Evolutionary conservation across 1,284 basidiomycete genomes (phyloP), one percentile per base, ranked within the genome.

Genomic region (Tausonia pullulans): DNA sequence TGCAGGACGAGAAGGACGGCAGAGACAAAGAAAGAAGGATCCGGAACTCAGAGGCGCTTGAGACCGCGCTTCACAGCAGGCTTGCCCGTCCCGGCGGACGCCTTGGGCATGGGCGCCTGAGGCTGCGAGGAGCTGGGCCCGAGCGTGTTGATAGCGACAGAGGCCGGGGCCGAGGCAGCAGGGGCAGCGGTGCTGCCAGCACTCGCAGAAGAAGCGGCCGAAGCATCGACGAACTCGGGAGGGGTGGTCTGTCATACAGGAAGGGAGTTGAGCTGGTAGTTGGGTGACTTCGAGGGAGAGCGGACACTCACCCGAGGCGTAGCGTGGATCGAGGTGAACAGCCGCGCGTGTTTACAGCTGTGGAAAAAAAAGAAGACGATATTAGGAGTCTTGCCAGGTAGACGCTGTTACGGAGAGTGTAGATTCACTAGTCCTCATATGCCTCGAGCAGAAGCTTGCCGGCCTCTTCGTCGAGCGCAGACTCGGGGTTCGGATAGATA

Each of bases 401-500:
- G 48, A 44, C 10, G 8, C 14, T 16, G 5, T 0, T n/a, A 14
- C 43, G 43, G 46, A 13, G 51, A 50, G 6, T 3, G 27, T 6
- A 11, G 16, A 39, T 60, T 50, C 53, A 65, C 61, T 66, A 66
- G 58, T 66, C 65, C 58, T 66, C 65, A 53, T 66, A 66, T 0
- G 65, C 65, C 41, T 67, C 62, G 3, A 71, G 71, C 7, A 72
- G 61, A 16, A 68, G 66, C 60, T 66, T 64, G 6, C 73, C 72
- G 53, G 81, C 74, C 68, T 69, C 56, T 50, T 69, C 68, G 46
- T 76, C 69, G 58, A 98, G 79, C 0, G 94, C 93, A 13, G 89
- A 92, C 75, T 97, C 94, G 16, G 94, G 90, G 74, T 97, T 97
- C 11, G 94, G 94, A 72, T 91, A 91, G 70, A 98, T 96, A 68